A percentile compares a stretch with the other conserved stretches of the same genome.
Evolutionary conservation across 1,139 yeast species (phyloP).

Genomic region (Lodderomyces pseudojiufengensis): DNA sequence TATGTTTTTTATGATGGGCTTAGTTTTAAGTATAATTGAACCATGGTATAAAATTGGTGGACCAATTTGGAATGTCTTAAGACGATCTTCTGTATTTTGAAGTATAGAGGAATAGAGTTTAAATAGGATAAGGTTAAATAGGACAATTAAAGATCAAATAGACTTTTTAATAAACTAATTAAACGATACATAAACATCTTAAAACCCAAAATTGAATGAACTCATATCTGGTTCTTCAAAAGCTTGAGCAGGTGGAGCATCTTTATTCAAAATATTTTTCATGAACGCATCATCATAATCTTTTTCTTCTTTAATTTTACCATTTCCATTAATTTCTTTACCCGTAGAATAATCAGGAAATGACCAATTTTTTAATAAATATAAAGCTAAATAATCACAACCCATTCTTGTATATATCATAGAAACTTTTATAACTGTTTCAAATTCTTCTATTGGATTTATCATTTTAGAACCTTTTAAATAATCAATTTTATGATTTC

Average conservation of each 20-base stretch:
- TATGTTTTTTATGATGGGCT: constrained; percentile 18
- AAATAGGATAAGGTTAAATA: background rate
- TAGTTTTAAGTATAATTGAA: constrained; percentile 12
- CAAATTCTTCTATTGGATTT: constrained; percentile 51
- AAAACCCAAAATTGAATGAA: constrained; percentile 62
- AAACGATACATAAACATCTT: background rate
- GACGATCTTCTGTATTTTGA: constrained; percentile 9
- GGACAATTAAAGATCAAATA: background rate
- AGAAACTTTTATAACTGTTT: constrained; percentile 59
- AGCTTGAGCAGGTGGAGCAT: constrained; percentile 50
- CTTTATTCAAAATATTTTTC: constrained; percentile 6
- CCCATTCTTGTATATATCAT: constrained; percentile 83
- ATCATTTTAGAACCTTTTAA: constrained; percentile 47
- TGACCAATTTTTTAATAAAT: constrained; percentile 64
- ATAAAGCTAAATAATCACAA: constrained; percentile 72
- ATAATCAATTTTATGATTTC: constrained; percentile 47
- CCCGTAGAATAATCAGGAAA: constrained; percentile 34
- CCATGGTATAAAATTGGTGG: constrained; percentile 15
- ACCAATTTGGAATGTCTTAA: constrained; percentile 10
- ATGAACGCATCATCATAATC: constrained; percentile 2
- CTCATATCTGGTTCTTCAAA: constrained; percentile 82
- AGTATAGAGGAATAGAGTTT: constrained; percentile 1
- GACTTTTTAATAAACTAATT: background rate
- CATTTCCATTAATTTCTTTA: background rate
- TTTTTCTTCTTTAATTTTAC: background rate